phyloP scores from a whole-genome alignment of 2,329 filamentous ascomycete species.

The Tolypocladium ophioglossoides region DNA sequence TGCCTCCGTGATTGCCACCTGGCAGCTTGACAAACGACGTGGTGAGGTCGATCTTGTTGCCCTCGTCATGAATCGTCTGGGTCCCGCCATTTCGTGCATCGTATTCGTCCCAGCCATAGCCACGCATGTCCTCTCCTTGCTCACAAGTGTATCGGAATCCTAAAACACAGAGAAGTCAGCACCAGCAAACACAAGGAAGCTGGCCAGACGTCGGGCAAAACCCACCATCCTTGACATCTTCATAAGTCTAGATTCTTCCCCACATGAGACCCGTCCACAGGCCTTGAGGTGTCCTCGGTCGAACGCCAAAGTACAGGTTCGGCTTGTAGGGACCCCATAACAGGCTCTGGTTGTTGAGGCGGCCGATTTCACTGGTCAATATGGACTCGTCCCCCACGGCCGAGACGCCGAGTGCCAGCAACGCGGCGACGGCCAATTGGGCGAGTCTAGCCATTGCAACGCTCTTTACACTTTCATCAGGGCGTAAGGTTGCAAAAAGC shows the following conservation, averaged over 20 bases:
- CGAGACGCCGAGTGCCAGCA: slow-evolving; percentile 12
- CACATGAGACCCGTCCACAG: slow-evolving; percentile 79
- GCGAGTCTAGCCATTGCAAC: slow-evolving; percentile 21
- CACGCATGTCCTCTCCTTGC: slow-evolving; percentile 85
- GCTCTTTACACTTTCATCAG: not conserved
- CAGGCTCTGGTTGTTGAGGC: slow-evolving; percentile 66
- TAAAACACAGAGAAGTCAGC: slow-evolving; percentile 21
- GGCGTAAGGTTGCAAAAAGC: not conserved
- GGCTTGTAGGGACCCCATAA: slow-evolving; percentile 94
- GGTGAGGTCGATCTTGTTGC: slow-evolving; percentile 80
- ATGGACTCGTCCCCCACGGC: slow-evolving; percentile 24
- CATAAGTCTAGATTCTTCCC: slow-evolving; percentile 73
- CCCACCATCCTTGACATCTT: slow-evolving; percentile 63
- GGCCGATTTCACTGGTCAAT: slow-evolving; percentile 37
- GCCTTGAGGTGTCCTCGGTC: slow-evolving; percentile 71
- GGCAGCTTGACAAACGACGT: slow-evolving; percentile 92
- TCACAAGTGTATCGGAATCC: slow-evolving; percentile 92
- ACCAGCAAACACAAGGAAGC: not conserved
- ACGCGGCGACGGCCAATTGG: slow-evolving; percentile 18
- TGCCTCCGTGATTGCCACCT: slow-evolving; percentile 75
- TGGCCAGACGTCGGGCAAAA: not conserved
- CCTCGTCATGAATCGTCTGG: slow-evolving; percentile 83
- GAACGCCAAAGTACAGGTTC: slow-evolving; percentile 87
- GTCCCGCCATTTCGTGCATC: slow-evolving; percentile 79
- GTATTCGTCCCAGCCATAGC: slow-evolving; percentile 97